Percentiles rank a stretch among this genome's conserved stretches.
phyloP scores from a whole-genome alignment of 2,329 filamentous ascomycete genomes.

The Seiridium cupressi region DNA sequence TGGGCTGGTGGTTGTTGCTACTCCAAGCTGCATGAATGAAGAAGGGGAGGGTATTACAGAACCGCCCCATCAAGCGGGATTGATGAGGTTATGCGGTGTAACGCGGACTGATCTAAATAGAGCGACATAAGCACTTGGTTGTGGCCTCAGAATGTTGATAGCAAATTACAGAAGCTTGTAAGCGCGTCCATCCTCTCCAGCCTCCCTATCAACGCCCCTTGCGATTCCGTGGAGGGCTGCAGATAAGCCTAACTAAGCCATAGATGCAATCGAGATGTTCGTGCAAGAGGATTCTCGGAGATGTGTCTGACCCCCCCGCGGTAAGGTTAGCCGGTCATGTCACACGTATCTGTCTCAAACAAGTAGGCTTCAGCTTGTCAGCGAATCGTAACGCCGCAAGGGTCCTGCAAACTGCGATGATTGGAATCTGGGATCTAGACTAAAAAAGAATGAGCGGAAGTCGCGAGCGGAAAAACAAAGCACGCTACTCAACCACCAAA shows the following conservation, averaged over 20 bases:
- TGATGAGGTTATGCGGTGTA: neutral
- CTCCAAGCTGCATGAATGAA: neutral
- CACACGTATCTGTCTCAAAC: neutral
- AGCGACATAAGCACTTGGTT: too few relatives aligned
- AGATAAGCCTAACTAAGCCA: too few relatives aligned
- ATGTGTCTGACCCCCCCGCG: too few relatives aligned
- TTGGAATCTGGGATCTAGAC: neutral
- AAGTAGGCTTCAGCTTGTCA: neutral
- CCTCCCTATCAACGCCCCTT: too few relatives aligned
- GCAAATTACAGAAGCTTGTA: too few relatives aligned
- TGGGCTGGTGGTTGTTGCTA: neutral
- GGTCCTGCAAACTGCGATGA: neutral
- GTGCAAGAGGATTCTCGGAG: too few relatives aligned
- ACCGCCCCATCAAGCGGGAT: neutral
- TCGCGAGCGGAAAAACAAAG: neutral
- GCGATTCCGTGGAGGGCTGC: too few relatives aligned
- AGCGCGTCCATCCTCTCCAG: too few relatives aligned
- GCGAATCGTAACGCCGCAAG: neutral
- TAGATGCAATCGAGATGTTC: too few relatives aligned
- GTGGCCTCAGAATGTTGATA: too few relatives aligned
- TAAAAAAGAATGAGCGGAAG: neutral
- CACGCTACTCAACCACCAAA: neutral
- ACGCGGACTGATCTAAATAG: neutral
- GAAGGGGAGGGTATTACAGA: neutral
- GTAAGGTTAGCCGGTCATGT: neutral